Conservation (phyloP, 2,329 filamentous ascomycete species). For the Epichloe brachyelytri region DNA sequence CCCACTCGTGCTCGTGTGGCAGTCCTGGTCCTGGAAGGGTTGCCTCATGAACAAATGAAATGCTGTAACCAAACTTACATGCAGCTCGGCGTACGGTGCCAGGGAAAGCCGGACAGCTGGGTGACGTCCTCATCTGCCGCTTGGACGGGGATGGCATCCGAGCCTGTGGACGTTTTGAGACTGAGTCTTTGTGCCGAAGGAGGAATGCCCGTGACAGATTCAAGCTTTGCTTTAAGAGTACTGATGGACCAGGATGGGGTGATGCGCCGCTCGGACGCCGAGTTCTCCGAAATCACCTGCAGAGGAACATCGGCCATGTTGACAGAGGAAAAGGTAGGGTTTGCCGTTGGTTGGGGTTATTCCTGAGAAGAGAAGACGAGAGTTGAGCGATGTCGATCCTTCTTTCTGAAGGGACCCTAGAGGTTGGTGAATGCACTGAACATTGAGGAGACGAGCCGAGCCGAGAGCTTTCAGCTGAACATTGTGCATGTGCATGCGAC, state of each 20-base stretch:
- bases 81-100: constrained; percentile 63
- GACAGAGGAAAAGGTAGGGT: not conserved
- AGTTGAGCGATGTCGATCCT: not conserved
- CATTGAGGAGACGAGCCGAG: not conserved
- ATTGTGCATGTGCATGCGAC: not conserved
- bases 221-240: constrained; percentile 74
- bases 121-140: constrained; percentile 61
- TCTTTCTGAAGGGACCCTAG: not conserved
- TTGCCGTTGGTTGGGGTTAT: not conserved
- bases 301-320: constrained; percentile 61
- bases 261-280: constrained; percentile 77
- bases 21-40: constrained; percentile 3
- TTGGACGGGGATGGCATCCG: constrained; percentile 51
- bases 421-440: not conserved
- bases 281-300: constrained; percentile 60
- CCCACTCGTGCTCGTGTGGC: not conserved
- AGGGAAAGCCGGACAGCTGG: constrained; percentile 53
- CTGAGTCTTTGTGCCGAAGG: constrained; percentile 64
- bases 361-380: not conserved
- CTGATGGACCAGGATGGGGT: constrained; percentile 84
- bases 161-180: constrained; percentile 44
- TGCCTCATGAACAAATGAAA: constrained; percentile 9
- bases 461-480: not conserved
- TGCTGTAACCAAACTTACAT: constrained; percentile 44
- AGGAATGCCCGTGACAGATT: constrained; percentile 86